Evolutionary conservation across 2,329 filamentous ascomycete genomes (phyloP).

Genomic region (Colletotrichum eleusines): DNA sequence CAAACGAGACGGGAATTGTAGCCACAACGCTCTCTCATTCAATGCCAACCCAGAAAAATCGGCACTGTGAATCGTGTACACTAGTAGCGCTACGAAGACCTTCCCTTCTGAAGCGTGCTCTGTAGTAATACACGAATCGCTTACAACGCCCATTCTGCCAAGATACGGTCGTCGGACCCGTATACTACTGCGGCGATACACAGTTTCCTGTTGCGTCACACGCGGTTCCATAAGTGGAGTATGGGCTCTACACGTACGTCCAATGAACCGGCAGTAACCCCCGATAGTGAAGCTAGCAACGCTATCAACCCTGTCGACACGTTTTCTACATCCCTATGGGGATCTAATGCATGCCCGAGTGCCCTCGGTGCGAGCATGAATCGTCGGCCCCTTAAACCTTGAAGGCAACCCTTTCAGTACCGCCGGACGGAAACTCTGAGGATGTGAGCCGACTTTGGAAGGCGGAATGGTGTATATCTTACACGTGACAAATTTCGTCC

Average conservation of each 20-base stretch:
- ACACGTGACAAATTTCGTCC: background rate
- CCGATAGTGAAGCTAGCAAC: no score
- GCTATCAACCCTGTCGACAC: slow-evolving; percentile 18
- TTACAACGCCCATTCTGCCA: background rate
- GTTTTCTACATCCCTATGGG: slow-evolving; percentile 13
- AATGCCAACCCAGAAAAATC: no score
- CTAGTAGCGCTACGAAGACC: background rate
- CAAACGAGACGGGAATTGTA: no score
- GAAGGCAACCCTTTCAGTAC: slow-evolving; percentile 4
- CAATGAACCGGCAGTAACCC: no score
- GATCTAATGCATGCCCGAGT: slow-evolving; percentile 13
- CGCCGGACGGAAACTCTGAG: slow-evolving; percentile 12
- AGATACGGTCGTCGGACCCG: no score
- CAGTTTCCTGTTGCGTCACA: background rate
- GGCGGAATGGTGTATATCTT: background rate
- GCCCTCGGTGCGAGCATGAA: slow-evolving; percentile 22
- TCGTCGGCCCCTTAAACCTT: slow-evolving; percentile 9
- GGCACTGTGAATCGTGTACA: no score
- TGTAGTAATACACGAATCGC: background rate
- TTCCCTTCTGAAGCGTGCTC: background rate
- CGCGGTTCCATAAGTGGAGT: background rate
- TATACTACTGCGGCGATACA: background rate
- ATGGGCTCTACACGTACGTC: background rate
- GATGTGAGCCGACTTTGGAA: slow-evolving; percentile 12
- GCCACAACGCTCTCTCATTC: no score